Evolutionary conservation across 192 early-diverging fungal species (phyloP).

Genomic region (Paraglomus occultum): DNA sequence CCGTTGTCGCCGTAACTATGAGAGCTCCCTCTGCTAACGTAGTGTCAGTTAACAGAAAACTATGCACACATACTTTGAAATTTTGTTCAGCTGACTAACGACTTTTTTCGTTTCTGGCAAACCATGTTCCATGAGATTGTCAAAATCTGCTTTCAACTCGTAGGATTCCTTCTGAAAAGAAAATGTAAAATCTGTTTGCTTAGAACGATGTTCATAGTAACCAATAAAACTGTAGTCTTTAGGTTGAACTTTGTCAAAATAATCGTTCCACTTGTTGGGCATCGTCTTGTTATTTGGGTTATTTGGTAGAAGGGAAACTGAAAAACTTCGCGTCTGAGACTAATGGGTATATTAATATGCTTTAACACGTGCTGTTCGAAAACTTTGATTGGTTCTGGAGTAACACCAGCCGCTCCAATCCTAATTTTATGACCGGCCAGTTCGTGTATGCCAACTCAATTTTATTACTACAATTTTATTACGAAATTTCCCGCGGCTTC

Average conservation of each 20-base stretch:
- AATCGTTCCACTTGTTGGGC: neutral
- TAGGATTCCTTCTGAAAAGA: slow-evolving; percentile 29
- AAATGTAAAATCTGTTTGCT: slow-evolving; percentile 28
- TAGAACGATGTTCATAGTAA: slow-evolving; percentile 28
- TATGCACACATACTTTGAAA: neutral
- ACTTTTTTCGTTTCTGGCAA: slow-evolving; percentile 16
- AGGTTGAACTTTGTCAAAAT: slow-evolving; percentile 19
- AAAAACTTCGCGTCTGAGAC: too few species aligned
- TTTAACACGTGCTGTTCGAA: too few species aligned
- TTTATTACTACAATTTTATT: too few species aligned
- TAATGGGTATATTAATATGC: too few species aligned
- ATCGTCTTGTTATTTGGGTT: too few species aligned
- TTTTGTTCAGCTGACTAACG: slow-evolving; percentile 13
- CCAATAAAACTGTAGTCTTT: slow-evolving; percentile 25
- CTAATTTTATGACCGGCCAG: too few species aligned
- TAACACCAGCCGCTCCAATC: too few species aligned
- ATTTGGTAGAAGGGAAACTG: too few species aligned
- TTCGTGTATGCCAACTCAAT: too few species aligned
- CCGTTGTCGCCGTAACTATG: slow-evolving; percentile 24
- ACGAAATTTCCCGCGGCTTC: too few species aligned
- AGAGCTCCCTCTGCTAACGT: slow-evolving; percentile 19
- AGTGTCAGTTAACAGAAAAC: slow-evolving; percentile 16
- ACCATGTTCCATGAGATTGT: neutral
- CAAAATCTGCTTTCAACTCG: slow-evolving; percentile 21
- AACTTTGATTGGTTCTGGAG: too few species aligned